Base-by-base conservation (phyloP, 1,139 yeast genomes). In the Sugiyamaella sp. region DNA sequence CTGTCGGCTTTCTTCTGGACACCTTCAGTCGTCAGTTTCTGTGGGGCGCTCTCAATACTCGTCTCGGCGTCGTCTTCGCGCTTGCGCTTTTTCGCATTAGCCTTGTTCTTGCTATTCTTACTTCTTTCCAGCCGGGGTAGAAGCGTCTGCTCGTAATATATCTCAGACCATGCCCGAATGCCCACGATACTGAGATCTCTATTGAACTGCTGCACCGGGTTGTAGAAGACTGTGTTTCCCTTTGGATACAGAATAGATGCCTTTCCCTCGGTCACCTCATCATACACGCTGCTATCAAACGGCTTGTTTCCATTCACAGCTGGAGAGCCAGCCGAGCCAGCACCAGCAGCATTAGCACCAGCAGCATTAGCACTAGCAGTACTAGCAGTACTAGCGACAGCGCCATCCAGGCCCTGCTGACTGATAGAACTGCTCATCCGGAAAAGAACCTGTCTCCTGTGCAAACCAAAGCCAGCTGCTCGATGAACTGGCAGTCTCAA, bases 201-300 rank as follows among this genome's bases (percentile, higher is more conserved):
- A 69, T 93, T 93, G 72, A 91, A 93, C 71, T 91, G 98, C 71
- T 93, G 99, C 57, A 93, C 88, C 4, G 96, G 98, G 67, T 93
- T 93, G 74, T 95, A 93, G 67, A 93, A 93, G 9, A 93, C 99
- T 62, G 85, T 85, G 57, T 85, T 85, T 63, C 82, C 81, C 65
- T 85, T 80, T 3, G 96, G 93, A 56, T 86, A 86, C 47, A 89
- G 75, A 53, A 91, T 84, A 27, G 82, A 80, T 4, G 97, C 97
- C 56, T 79, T 75, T 1, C 98, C 98, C 70, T 91, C 98, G 32
- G 78, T 79, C 46, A 86, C 82, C 20, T 60, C 56, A 21, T 63
- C 63, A 45, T 55, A 58, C 35, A 58, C 55, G 19, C 40, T 51
- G n/a, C 41, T 43, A 17, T 57, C 60, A 43, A 51, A 51, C 12